Conservation (phyloP, 495 filamentous ascomycete species). For the Penicillium crystallinum region DNA sequence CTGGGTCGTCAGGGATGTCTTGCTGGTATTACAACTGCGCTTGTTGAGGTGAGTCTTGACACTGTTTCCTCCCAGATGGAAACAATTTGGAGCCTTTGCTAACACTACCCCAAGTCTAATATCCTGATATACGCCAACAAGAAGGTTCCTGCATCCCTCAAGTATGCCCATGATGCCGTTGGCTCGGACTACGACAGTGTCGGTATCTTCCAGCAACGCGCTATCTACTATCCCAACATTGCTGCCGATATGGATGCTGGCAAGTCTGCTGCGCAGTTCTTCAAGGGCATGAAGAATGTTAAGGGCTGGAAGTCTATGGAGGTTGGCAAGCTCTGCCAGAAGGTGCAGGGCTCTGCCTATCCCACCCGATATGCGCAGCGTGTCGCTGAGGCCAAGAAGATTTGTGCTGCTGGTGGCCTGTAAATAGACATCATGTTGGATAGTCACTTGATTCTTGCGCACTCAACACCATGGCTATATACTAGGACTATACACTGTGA, state of each 20-base stretch:
- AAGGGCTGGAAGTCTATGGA: slow-evolving; percentile 16
- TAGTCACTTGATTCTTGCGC: not conserved
- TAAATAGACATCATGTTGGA: not conserved
- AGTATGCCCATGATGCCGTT: slow-evolving; percentile 13
- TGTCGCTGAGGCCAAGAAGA: slow-evolving; percentile 15
- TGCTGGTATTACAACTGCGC: slow-evolving; percentile 16
- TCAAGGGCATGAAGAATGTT: slow-evolving; percentile 8
- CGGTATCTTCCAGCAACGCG: slow-evolving; percentile 20
- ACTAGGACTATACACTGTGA: not conserved
- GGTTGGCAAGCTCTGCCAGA: slow-evolving; percentile 17
- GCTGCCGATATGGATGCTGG: slow-evolving; percentile 18
- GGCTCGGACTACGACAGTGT: slow-evolving; percentile 16
- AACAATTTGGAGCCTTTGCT: not conserved
- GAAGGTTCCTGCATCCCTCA: slow-evolving; percentile 10
- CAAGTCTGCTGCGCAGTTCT: slow-evolving; percentile 15
- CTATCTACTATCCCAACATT: slow-evolving; percentile 11
- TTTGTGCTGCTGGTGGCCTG: slow-evolving; percentile 16
- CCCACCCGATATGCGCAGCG: slow-evolving; percentile 11
- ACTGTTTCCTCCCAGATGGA: not conserved
- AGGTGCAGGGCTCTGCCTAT: slow-evolving; percentile 16
- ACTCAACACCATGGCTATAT: too few species aligned
- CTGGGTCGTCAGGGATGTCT: slow-evolving; percentile 14
- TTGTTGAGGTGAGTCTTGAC: slow-evolving; percentile 11
- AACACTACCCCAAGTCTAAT: slow-evolving; percentile 1
- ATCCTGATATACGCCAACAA: slow-evolving; percentile 14